Evolutionary conservation across 352 stramenopile genomes (phyloP), one percentile per base, ranked within the genome.

Genomic region (Phytophthora macrochlamydospora): DNA sequence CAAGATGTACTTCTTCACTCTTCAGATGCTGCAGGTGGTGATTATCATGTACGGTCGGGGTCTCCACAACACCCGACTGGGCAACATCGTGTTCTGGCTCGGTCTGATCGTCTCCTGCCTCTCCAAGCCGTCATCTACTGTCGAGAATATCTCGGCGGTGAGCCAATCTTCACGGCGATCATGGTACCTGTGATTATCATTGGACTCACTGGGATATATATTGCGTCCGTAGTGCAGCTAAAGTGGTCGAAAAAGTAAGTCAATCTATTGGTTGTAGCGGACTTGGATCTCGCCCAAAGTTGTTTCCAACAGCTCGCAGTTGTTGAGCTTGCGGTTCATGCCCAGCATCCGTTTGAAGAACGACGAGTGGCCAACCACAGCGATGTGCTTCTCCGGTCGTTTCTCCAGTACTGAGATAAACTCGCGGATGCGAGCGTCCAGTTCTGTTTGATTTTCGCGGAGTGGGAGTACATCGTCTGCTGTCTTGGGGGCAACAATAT

Each of bases 271-370:
- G 3, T 18, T 29, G 44, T 62, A 73, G 29, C 62, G 70, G 40
- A 67, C 32, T 29, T 67, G 58, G 32, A 78, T 72, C 3, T 59
- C 62, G 33, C 43, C 53, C 2, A 78, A 28, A 5, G 62, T 59
- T 9, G 55, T 83, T 37, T 82, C 73, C 7, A 73, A 67, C n/a
- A 96, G 69, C 44, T 96, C 86, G 56, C 88, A 96, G 64, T 96
- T 96, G 58, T 67, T 67, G 14, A 94, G 79, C 59, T 96, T 94
- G 5, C 83, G 78, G 46, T 62, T 82, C 82, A 93, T 93, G 18
- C 75, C 72, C 29, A 94, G 75, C 86, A 93, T 89, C 13, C 83
- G 80, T 60, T 94, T 96, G 71, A 96, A 94, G 66, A 85, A 96
- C 32, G 81, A 79, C 42, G 87, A 94, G 68, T 96, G 88, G 18